These are phyloP conservation scores for Exsudoporus frostii DNA, from an alignment of 768 basidiomycete species.

Conservation along the genomic window DNA sequence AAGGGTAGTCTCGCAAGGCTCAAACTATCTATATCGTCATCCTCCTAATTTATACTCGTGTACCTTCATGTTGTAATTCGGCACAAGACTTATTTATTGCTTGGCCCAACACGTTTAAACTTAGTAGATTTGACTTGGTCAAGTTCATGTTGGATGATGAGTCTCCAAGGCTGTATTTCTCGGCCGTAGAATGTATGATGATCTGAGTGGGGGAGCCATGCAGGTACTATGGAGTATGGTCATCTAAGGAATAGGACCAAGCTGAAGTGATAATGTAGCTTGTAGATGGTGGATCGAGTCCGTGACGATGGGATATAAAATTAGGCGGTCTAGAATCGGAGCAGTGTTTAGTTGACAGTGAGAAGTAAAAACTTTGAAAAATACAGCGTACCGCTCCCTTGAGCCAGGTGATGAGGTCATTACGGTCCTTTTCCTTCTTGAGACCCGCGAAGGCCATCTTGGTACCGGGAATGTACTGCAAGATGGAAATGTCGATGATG, in stretches of 20 bases:
- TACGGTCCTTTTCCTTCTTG: slow-evolving; percentile 98
- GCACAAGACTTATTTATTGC: slow-evolving; percentile 8
- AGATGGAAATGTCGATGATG: neutral
- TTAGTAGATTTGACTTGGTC: neutral
- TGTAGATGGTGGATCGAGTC: slow-evolving; percentile 10
- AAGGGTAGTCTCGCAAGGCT: neutral
- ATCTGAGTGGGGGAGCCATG: slow-evolving; percentile 33
- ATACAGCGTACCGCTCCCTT: slow-evolving; percentile 61
- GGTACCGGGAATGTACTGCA: slow-evolving; percentile 89
- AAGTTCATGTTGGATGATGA: neutral
- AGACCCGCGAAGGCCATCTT: slow-evolving; percentile 99
- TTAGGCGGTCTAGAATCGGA: slow-evolving; percentile 25
- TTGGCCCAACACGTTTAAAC: neutral
- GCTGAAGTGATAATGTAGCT: slow-evolving; percentile 19
- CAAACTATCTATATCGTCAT: neutral
- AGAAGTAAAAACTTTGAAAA: neutral
- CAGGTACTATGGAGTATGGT: slow-evolving; percentile 20
- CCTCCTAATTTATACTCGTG: slow-evolving; percentile 5
- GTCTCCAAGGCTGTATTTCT: neutral
- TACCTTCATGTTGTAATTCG: neutral
- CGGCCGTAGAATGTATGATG: slow-evolving; percentile 6
- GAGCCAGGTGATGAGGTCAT: slow-evolving; percentile 85
- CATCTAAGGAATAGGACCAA: slow-evolving; percentile 38
- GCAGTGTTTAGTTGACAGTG: neutral
- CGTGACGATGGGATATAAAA: slow-evolving; percentile 13